These are phyloP conservation scores for grape (Vitis vinifera) DNA, from an alignment of 164 flowering plant genomes.

Conservation along the genomic window ASM3070453v1 NC_081817.1:873001-873500, in stretches of 20 bases:
- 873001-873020: not conserved
- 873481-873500: too few relatives aligned
- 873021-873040: not conserved
- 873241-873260: not conserved
- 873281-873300: too few relatives aligned
- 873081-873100: constrained; percentile 70
- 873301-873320: too few relatives aligned
- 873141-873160: constrained; percentile 78
- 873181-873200: constrained; percentile 77
- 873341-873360: too few relatives aligned
- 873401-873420: too few relatives aligned
- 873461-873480: too few relatives aligned
- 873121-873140: constrained; percentile 90
- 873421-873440: too few relatives aligned
- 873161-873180: constrained; percentile 89
- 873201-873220: constrained; percentile 61
- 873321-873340: too few relatives aligned
- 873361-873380: too few relatives aligned
- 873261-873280: too few relatives aligned
- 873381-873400: too few relatives aligned
- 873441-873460: too few relatives aligned
- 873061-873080: constrained; percentile 63
- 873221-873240: not conserved
- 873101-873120: constrained; percentile 64
- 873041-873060: constrained; percentile 80